phyloP scores from a whole-genome alignment of 192 early-diverging fungal species.

The Rhizophlyctis rosea region DNA sequence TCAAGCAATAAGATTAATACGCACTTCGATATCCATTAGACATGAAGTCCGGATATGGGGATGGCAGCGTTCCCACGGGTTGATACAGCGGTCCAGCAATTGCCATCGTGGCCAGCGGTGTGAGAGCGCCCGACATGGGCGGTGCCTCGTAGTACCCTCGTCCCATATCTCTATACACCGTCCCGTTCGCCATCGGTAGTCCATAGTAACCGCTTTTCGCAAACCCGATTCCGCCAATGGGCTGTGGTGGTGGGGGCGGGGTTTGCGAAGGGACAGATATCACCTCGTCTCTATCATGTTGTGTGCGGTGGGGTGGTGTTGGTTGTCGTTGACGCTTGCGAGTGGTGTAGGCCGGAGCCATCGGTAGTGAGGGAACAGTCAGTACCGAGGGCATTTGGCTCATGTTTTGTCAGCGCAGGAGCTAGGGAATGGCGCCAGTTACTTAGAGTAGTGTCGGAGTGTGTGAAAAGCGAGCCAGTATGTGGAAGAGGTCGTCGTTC shows the following conservation, averaged over 20 bases:
- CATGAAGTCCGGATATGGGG: too few relatives aligned
- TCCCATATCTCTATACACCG: neutral
- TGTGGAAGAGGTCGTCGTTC: too few relatives aligned
- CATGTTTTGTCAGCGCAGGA: too few relatives aligned
- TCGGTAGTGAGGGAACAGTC: too few relatives aligned
- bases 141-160: neutral
- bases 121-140: neutral
- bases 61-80: neutral
- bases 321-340: too few relatives aligned
- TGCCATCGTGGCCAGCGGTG: neutral
- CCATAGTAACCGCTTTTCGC: neutral
- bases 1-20: too few relatives aligned
- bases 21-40: too few relatives aligned
- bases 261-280: constrained; percentile 13
- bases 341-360: too few relatives aligned
- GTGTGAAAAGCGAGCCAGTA: too few relatives aligned
- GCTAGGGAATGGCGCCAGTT: too few relatives aligned
- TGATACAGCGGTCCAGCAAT: neutral
- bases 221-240: neutral
- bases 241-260: constrained; percentile 1
- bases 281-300: constrained; percentile 3
- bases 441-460: too few relatives aligned
- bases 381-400: too few relatives aligned
- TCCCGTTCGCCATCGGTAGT: neutral
- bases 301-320: neutral